Conservation (phyloP, 1,284 basidiomycete genomes). For the Stygiomarasmius scandens region DNA sequence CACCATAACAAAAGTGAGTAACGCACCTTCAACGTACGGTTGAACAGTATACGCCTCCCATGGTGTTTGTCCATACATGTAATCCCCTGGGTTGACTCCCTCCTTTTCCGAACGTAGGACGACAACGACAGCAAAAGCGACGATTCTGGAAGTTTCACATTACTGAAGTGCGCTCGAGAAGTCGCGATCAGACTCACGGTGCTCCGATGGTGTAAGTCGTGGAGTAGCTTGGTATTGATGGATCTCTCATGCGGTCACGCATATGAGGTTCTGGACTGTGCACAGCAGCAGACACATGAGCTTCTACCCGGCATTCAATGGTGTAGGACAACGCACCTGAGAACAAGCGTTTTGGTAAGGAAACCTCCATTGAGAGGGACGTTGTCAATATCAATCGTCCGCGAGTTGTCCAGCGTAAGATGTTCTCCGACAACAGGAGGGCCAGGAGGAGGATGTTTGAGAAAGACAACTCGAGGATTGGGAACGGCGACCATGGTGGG, state of each 20-base stretch:
- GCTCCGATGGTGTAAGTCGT: slow-evolving; percentile 29
- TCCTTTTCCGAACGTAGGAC: slow-evolving; percentile 40
- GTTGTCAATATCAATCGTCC: slow-evolving; percentile 42
- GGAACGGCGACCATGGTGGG: background rate
- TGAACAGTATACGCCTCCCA: slow-evolving; percentile 23
- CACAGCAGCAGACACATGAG: background rate
- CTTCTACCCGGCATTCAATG: too few species aligned
- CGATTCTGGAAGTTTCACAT: slow-evolving; percentile 15
- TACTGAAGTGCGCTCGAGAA: background rate
- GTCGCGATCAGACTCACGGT: slow-evolving; percentile 28
- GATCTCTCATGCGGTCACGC: slow-evolving; percentile 34
- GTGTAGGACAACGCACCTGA: slow-evolving; percentile 26
- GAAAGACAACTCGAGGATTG: slow-evolving; percentile 13
- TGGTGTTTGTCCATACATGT: slow-evolving; percentile 31
- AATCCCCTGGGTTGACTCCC: slow-evolving; percentile 34
- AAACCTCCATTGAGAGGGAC: slow-evolving; percentile 42
- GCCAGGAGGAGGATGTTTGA: slow-evolving; percentile 17
- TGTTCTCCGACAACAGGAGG: slow-evolving; percentile 36
- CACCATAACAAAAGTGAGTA: slow-evolving; percentile 21
- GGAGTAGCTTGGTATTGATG: slow-evolving; percentile 24
- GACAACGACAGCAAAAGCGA: slow-evolving; percentile 30
- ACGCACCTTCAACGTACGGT: slow-evolving; percentile 25
- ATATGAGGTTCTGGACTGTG: slow-evolving; percentile 38
- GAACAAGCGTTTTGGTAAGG: slow-evolving; percentile 37
- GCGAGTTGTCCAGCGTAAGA: slow-evolving; percentile 35